Conservation (phyloP, 108 stramenopile species). For the Cyclotella baltica region DNA sequence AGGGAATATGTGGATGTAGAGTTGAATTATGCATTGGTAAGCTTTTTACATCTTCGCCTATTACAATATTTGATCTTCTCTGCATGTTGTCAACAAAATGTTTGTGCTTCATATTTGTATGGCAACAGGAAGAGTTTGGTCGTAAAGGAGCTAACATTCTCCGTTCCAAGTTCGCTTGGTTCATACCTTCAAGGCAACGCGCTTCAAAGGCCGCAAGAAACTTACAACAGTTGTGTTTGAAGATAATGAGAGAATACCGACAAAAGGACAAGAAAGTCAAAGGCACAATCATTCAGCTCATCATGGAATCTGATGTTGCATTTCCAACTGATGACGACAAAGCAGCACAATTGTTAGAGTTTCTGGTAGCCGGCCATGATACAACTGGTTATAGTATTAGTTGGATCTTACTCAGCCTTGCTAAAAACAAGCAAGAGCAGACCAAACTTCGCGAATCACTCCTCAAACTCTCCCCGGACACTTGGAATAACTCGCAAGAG, state of each 20-base stretch:
- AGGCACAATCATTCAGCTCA: background rate
- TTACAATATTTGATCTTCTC: background rate
- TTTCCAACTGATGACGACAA: background rate
- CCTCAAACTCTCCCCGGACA: background rate
- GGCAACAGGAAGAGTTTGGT: background rate
- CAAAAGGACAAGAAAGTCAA: background rate
- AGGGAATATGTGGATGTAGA: background rate
- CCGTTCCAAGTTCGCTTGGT: background rate
- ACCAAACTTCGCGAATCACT: background rate
- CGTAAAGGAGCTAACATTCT: background rate
- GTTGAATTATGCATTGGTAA: background rate
- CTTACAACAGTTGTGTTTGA: background rate
- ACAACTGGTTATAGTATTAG: background rate
- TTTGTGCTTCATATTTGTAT: background rate
- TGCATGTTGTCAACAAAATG: background rate
- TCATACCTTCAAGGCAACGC: background rate
- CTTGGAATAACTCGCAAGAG: background rate
- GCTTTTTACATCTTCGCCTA: background rate
- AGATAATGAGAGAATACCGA: background rate
- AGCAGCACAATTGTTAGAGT: background rate
- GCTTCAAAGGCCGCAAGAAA: background rate
- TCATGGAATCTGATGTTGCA: background rate
- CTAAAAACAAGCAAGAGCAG: background rate
- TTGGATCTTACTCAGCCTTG: background rate
- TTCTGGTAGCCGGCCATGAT: background rate